Conservation (phyloP, 345 rosid genomes). For the Eucalyptus erythrocorys region DNA sequence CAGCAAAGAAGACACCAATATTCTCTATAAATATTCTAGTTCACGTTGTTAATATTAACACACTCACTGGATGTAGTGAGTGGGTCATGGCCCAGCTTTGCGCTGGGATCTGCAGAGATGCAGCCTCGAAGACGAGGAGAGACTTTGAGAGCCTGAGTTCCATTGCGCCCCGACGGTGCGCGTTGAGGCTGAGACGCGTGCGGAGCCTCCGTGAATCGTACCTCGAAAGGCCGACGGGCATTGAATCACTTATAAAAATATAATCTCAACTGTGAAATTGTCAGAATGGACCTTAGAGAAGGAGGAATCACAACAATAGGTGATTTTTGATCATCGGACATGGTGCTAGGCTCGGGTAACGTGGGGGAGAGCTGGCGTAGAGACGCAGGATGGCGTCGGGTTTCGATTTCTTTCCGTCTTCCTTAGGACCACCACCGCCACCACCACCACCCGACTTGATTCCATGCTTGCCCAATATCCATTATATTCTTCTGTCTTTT, state of each 20-base stretch:
- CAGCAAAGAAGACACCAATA: rapidly evolving
- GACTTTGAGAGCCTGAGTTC: neutral
- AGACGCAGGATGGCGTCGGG: neutral
- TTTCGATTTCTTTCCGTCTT: neutral
- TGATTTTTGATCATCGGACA: neutral
- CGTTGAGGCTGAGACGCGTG: neutral
- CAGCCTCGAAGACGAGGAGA: neutral
- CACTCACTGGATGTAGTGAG: neutral
- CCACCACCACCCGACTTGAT: neutral
- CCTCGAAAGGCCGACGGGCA: neutral
- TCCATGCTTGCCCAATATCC: neutral
- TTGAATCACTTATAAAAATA: neutral
- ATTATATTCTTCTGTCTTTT: neutral
- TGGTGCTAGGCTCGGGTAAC: neutral
- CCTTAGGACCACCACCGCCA: neutral
- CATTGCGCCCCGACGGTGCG: neutral
- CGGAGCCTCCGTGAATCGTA: neutral
- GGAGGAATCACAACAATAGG: neutral
- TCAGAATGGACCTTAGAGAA: neutral
- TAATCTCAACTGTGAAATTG: neutral
- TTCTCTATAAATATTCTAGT: rapidly evolving
- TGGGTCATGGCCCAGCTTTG: neutral
- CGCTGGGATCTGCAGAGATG: neutral
- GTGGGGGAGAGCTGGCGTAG: neutral
- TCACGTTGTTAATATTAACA: neutral